Base-by-base conservation (phyloP, 2,329 filamentous ascomycete species). In the Apiospora saccharicola region DNA sequence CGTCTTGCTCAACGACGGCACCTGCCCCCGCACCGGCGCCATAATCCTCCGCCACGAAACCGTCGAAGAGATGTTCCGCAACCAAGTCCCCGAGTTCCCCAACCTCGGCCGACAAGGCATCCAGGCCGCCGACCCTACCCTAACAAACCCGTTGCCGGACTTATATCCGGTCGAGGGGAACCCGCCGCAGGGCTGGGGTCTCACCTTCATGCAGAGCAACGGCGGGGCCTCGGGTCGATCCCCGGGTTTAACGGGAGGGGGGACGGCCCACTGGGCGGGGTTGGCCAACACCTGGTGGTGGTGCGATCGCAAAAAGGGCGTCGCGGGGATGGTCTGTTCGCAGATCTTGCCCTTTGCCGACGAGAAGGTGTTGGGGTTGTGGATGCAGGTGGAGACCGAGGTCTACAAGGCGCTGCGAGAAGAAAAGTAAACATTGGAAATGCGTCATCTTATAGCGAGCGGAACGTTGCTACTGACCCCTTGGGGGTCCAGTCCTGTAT, bases 31-130 rank as follows among this genome's bases (percentile, higher is more conserved):
- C 0, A 93, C 90, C 0, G 86, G 87, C 1, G 78, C 79, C 0
- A 83, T 84, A 70, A 86, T 94, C 44, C 83, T 94, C 8, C 82
- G 84, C 26, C 83, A 85, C 22, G 82, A 85, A 43, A 92, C 90
- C 0, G 87, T 94, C 0, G 85, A 90, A 16, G 80, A 87, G 44
- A 91, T 93, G 89, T 93, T 90, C 79, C 83, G 83, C 72, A 93
- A 93, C 78, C 90, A 91, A 74, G 86, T 92, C 69, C 84, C 87
- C 0, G 73, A 86, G 0, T 85, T 87, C 68, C 89, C 89, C 0
- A 77, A 90, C 73, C 90, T 88, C 71, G 83, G 84, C 1, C 83
- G 86, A 0, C 81, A 83, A 72, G 76, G 77, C 2, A 82, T 89
- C 2, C 79, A 85, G 0, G 83, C 84, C 1, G 81, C 86, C 0